phyloP scores from a whole-genome alignment of 164 flowering plant species.

The Stephania japonica region DNA sequence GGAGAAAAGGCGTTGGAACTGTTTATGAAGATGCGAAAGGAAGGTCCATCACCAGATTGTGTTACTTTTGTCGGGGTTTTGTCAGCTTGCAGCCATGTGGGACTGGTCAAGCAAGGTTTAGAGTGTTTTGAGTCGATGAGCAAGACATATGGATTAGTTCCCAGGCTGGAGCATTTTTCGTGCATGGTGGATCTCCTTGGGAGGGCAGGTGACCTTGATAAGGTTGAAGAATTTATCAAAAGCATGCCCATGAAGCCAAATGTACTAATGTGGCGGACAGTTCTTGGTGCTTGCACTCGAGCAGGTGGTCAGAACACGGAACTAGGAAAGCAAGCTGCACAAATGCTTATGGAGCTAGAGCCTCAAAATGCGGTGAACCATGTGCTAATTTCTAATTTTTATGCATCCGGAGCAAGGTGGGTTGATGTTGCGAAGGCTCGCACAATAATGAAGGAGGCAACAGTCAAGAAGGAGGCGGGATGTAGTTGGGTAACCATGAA shows the following conservation, averaged over 20 bases:
- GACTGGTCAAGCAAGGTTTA: conserved; percentile 62
- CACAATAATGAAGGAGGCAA: conserved; percentile 45
- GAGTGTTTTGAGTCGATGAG: conserved; percentile 71
- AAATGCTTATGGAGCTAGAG: conserved; percentile 72
- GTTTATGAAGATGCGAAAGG: conserved; percentile 47
- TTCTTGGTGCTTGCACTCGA: conserved; percentile 67
- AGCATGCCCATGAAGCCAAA: conserved; percentile 74
- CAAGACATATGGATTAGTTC: conserved; percentile 42
- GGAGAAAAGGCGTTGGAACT: conserved; percentile 59
- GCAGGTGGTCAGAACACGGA: conserved; percentile 43
- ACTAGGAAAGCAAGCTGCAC: conserved; percentile 59
- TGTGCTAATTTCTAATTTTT: conserved; percentile 76
- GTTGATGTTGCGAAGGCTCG: conserved; percentile 59
- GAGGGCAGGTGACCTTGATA: conserved; percentile 61
- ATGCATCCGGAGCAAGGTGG: conserved; percentile 80
- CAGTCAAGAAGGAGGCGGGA: conserved; percentile 79
- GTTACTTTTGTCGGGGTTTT: conserved; percentile 93
- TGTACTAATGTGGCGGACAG: conserved; percentile 74
- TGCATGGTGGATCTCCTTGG: conserved; percentile 92
- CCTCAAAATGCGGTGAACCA: conserved; percentile 79
- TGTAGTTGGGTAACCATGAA: conserved; percentile 91
- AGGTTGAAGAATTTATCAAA: conserved; percentile 56
- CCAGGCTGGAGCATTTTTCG: conserved; percentile 73
- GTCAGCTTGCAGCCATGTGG: conserved; percentile 93
- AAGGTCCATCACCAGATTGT: conserved; percentile 64